These are phyloP conservation scores for Penicillium egyptiacum DNA, from an alignment of 495 filamentous ascomycete species.

Conservation along the genomic window DNA sequence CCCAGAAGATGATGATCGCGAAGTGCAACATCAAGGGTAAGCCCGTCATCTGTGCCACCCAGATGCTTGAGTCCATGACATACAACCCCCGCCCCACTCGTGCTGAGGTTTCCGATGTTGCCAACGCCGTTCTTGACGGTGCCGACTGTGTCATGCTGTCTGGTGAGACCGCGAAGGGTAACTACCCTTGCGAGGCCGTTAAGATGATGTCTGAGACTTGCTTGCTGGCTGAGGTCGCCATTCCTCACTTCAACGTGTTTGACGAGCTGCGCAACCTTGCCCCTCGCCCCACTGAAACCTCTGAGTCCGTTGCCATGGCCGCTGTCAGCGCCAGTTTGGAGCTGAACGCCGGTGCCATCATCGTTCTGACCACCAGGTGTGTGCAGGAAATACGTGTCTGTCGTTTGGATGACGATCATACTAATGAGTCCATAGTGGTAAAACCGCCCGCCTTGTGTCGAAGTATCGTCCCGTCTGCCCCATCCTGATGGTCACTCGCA, in stretches of 20 bases:
- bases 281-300: slow-evolving; percentile 75
- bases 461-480: slow-evolving; percentile 99
- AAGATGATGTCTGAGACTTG: slow-evolving; percentile 98
- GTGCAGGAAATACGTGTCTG: slow-evolving; percentile 11
- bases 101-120: slow-evolving; percentile 97
- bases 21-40: slow-evolving; percentile 99
- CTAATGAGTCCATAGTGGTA: slow-evolving; percentile 59
- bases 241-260: slow-evolving; percentile 94
- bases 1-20: slow-evolving; percentile 99
- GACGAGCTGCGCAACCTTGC: slow-evolving; percentile 87
- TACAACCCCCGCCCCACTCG: slow-evolving; percentile 97
- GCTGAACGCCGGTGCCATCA: slow-evolving; percentile 91
- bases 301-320: slow-evolving; percentile 93
- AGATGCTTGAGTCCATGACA: slow-evolving; percentile 98
- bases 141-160: slow-evolving; percentile 99
- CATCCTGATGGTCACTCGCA: slow-evolving; percentile 97
- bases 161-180: slow-evolving; percentile 97
- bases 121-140: slow-evolving; percentile 95
- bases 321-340: slow-evolving; percentile 92
- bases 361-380: slow-evolving; percentile 88
- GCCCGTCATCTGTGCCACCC: slow-evolving; percentile 91
- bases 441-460: slow-evolving; percentile 88
- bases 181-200: slow-evolving; percentile 89
- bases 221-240: slow-evolving; percentile 90
- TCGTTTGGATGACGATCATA: slow-evolving; percentile 9